phyloP scores from a whole-genome alignment of 2,329 filamentous ascomycete genomes.

The Cladosporium sp. region DNA sequence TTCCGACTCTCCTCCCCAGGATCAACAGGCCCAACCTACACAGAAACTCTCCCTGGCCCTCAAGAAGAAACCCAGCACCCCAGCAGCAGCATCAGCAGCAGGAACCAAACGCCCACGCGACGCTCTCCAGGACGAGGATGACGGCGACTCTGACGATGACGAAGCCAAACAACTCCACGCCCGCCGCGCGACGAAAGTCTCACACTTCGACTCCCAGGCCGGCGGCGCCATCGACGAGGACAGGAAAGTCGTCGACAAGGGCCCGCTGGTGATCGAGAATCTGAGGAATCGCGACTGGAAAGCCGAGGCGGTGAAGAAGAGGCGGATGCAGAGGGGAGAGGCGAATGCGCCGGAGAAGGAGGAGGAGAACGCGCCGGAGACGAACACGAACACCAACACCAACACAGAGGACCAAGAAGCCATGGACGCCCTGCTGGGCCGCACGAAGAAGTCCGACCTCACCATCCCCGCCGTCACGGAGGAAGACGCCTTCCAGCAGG shows the following conservation, averaged over 20 bases:
- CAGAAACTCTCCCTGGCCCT: slow-evolving; percentile 15
- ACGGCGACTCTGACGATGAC: slow-evolving; percentile 46
- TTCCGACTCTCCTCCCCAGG: too few relatives aligned
- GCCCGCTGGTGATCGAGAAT: slow-evolving; percentile 51
- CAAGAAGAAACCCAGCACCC: slow-evolving; percentile 18
- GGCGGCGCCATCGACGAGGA: slow-evolving; percentile 44
- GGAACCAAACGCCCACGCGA: slow-evolving; percentile 38
- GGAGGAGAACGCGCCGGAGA: slow-evolving; percentile 11
- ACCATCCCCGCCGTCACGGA: slow-evolving; percentile 36
- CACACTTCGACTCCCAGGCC: slow-evolving; percentile 48
- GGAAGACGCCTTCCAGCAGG: slow-evolving; percentile 38
- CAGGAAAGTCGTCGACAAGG: slow-evolving; percentile 31
- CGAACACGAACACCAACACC: slow-evolving; percentile 16
- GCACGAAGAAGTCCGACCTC: slow-evolving; percentile 28
- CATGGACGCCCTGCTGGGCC: slow-evolving; percentile 41
- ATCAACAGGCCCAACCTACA: too few relatives aligned
- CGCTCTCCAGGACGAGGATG: slow-evolving; percentile 32
- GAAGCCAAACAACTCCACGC: too few relatives aligned
- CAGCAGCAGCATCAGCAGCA: slow-evolving; percentile 25
- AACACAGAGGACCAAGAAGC: slow-evolving; percentile 54
- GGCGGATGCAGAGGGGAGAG: slow-evolving; percentile 38
- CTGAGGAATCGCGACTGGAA: slow-evolving; percentile 59
- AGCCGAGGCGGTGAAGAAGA: slow-evolving; percentile 43
- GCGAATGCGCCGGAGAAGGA: slow-evolving; percentile 13
- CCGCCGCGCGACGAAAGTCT: slow-evolving; percentile 40